Evolutionary conservation across 169 alveolate genomes (phyloP), one percentile per base, ranked within the genome.

Genomic region (Besnoitia besnoiti): DNA sequence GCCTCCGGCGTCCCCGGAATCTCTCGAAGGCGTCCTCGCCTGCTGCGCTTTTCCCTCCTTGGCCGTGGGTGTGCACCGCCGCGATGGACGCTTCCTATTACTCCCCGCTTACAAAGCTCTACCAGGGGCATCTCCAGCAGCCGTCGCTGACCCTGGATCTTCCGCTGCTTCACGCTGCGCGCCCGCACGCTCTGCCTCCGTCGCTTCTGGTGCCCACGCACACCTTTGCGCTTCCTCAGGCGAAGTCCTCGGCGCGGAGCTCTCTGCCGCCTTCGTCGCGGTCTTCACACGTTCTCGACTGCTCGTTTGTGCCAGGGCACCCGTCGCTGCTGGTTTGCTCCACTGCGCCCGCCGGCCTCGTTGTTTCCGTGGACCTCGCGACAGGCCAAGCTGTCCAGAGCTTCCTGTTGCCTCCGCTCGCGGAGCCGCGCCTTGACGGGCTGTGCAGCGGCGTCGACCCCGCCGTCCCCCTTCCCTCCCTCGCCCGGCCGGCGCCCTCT

Each of bases 101-200:
- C 27, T 55, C 67, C 30, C 67, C 67, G 82, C 82, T 37, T 24
- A 37, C 82, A 42, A n/a, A 42, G 24, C 46, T 73, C 21, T 73
- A 27, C 21, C 46, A 73, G 21, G 82, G 82, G 10, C 82, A 73
- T 19, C 46, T 73, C 27, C 82, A 73, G 46, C 82, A 73, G 82
- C 82, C 82, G 44, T 21, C 49, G 12, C 35, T 37, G 40, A 77
- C 87, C 33, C 59, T 77, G 49, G 87, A 77, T 77, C 87, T 77
- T 77, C 87, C 87, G n/a, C 87, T 77, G 4, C 87, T 77, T 10
- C 87, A 77, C 33, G 59, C 87, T 24, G 35, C 61, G n/a, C 87
- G 87, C 0, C 87, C 87, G 55, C 87, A 77, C 33, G 7, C 5
- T 3, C 50, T 77, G 5, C 87, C 87, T 7, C 87, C 87, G 14